phyloP scores from a whole-genome alignment of 2,329 filamentous ascomycete genomes.

The Colletotrichum magnum region DNA sequence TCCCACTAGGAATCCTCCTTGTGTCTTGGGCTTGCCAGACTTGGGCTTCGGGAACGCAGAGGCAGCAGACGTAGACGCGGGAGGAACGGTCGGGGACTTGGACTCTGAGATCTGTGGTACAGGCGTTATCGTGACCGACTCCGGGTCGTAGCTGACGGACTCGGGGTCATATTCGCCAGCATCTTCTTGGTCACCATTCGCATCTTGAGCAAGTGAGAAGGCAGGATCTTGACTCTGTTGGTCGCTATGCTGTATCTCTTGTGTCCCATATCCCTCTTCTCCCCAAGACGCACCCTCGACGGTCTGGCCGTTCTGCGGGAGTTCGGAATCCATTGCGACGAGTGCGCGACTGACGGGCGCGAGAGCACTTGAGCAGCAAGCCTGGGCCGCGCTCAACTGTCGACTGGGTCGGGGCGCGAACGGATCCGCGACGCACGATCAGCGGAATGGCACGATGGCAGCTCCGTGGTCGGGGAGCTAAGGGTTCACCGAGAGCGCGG shows the following conservation, averaged over 20 bases:
- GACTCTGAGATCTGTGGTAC: slow-evolving; percentile 48
- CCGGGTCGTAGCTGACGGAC: slow-evolving; percentile 60
- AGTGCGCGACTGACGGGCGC: not conserved
- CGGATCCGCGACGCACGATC: not conserved
- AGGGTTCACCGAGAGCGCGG: slow-evolving; percentile 21
- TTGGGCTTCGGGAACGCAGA: slow-evolving; percentile 44
- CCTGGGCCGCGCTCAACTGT: not conserved
- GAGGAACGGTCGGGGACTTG: slow-evolving; percentile 46
- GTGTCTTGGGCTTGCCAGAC: slow-evolving; percentile 69
- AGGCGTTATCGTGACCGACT: slow-evolving; percentile 62
- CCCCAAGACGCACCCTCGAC: slow-evolving; percentile 63
- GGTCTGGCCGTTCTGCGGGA: slow-evolving; percentile 40
- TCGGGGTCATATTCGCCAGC: slow-evolving; percentile 68
- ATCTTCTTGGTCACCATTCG: slow-evolving; percentile 58
- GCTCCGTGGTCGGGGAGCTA: slow-evolving; percentile 10
- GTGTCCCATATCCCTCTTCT: slow-evolving; percentile 67
- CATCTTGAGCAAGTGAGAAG: slow-evolving; percentile 59
- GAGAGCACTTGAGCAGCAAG: not conserved
- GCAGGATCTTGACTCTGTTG: slow-evolving; percentile 65
- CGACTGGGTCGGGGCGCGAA: not conserved
- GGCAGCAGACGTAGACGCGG: slow-evolving; percentile 37
- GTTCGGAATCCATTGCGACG: slow-evolving; percentile 39
- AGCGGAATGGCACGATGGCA: not conserved
- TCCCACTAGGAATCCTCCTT: slow-evolving; percentile 72
- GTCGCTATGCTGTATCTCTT: slow-evolving; percentile 69